Evolutionary conservation across 345 rosid genomes (phyloP), one percentile per base, ranked within the genome.

Genomic region (Linum tenue): DNA sequence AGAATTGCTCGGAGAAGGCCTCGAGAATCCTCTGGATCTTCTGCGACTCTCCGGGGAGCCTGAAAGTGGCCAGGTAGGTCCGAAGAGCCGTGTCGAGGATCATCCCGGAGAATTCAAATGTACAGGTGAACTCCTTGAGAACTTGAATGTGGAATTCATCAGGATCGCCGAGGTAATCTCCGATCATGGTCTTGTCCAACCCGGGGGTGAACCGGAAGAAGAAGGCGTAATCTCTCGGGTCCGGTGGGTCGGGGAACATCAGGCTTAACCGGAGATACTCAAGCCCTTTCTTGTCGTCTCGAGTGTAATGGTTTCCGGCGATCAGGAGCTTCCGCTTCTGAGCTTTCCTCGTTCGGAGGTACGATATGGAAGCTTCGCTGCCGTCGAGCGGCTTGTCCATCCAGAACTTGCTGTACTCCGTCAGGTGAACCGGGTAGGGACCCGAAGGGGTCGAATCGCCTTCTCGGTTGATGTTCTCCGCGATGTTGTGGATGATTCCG

Each of bases 1-100:
- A 86, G 72, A 83, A 92, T 63, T 78, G 76, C 63, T 88, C 96
- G 0, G 97, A 83, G 75, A 92, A 90, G 1, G 84, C 95, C 69
- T 92, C 95, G 7, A 92, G 78, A 64, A 92, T 81, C 39, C 97
- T 78, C 14, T 88, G 81, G 69, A 92, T 92, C 80, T 92, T 92
- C 67, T 90, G 98, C 0, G 98, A 83, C 64, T 92, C 98, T 41
- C 98, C 96, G 0, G 97, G 98, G 62, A 92, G 68, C n/a, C 97
- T 60, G 62, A 92, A 92, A 0, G 89, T 79, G 70, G 88, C 91
- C 4, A 92, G 80, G 66, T 77, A 92, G 60, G 90, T 84, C 69
- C 97, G 79, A 15, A 92, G 80, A 4, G 97, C 91, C 0, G 84
- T 76, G 59, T 88, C 98, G 40, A 92, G 97, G 65, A 71, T 75